Evolutionary conservation across 768 basidiomycete species (phyloP).

Genomic region (Suillus hirtellus): DNA sequence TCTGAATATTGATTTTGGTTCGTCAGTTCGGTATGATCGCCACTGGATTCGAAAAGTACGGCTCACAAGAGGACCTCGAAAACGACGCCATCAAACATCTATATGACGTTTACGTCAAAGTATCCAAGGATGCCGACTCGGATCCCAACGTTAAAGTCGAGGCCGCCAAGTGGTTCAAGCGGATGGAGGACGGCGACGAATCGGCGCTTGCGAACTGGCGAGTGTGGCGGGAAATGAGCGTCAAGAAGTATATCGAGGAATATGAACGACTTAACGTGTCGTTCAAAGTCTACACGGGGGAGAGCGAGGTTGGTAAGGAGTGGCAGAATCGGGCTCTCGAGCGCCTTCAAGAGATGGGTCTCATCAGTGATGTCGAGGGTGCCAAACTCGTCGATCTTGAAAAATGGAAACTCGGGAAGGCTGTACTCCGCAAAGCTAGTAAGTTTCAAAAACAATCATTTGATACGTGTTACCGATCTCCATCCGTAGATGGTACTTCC

Average conservation of each 20-base stretch:
- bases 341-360: slow-evolving; percentile 65
- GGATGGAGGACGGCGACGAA: slow-evolving; percentile 93
- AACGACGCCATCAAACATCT: slow-evolving; percentile 93
- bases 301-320: slow-evolving; percentile 75
- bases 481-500: slow-evolving; percentile 76
- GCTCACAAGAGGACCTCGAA: slow-evolving; percentile 78
- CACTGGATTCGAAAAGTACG: slow-evolving; percentile 90
- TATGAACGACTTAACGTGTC: slow-evolving; percentile 87
- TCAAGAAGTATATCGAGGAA: slow-evolving; percentile 85
- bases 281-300: slow-evolving; percentile 92
- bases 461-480: neutral
- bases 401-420: slow-evolving; percentile 88
- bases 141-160: slow-evolving; percentile 72
- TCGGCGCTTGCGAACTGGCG: slow-evolving; percentile 85
- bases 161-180: slow-evolving; percentile 87
- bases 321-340: slow-evolving; percentile 73
- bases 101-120: slow-evolving; percentile 91
- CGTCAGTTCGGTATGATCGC: slow-evolving; percentile 83
- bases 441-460: slow-evolving; percentile 18
- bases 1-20: no score
- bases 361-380: slow-evolving; percentile 77
- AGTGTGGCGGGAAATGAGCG: slow-evolving; percentile 87
- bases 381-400: slow-evolving; percentile 87
- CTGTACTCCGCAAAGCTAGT: slow-evolving; percentile 87
- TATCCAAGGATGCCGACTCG: slow-evolving; percentile 79